Evolutionary conservation across 2,329 filamentous ascomycete species (phyloP), one percentile per base, ranked within the genome.

Genomic region (Colletotrichum acutatum): DNA sequence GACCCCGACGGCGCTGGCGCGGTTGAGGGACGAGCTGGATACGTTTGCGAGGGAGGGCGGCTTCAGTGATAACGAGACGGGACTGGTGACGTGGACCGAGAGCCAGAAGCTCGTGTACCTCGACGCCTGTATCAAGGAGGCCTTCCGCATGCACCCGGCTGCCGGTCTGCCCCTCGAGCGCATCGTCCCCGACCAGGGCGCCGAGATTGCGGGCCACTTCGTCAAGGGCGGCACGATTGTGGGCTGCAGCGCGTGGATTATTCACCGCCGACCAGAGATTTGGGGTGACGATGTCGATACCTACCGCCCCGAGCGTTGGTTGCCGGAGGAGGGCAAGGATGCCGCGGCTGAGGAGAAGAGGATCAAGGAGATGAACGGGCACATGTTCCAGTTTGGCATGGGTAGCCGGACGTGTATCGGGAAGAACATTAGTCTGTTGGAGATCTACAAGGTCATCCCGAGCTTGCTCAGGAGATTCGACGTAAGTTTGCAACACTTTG

Each of bases 41-140:
- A 83, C 83, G 0, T 90, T 90, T 0, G 88, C 88, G 0, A 82
- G 82, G 28, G 77, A 82, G 22, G 91, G 91, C 3, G 79, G 76
- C 7, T 90, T 90, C 75, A 81, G 81, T 28, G 87, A 89, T 78
- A 79, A 79, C 60, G 82, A 86, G n/a, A 87, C 89, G 19, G 89
- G 89, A 7, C 86, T 91, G 5, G 91, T 95, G 6, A 92, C 90
- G 1, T 94, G 92, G 89, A 79, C 89, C 46, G 91, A 95, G 81
- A 88, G 87, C 61, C 92, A 94, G 79, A 89, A 88, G 67, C 86
- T 97, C 2, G 89, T 90, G 0, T 97, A 95, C 79, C 89, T 97
- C 6, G 92, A 95, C 77, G 94, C 93, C 4, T 91, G 91, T 68
- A 88, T 96, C 77, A 94, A 95, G 78, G 94, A 97, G 80, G 90